A percentile compares a stretch with the other conserved stretches of the same genome.
These are phyloP conservation scores for Ceratobasidium sp. DNA, from an alignment of 1,284 basidiomycete genomes.

Conservation along the genomic window DNA sequence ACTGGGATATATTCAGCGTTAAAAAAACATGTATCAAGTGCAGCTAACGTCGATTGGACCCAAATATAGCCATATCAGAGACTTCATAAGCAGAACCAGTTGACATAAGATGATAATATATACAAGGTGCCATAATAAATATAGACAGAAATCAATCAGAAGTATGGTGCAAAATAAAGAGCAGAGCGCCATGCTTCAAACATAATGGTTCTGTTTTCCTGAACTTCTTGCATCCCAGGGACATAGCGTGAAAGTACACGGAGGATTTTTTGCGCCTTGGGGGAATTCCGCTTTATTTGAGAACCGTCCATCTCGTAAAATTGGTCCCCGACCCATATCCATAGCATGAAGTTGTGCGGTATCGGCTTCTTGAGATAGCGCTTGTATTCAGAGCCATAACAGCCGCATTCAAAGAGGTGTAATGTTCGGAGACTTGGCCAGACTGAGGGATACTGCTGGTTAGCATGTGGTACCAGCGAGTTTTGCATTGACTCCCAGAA, in stretches of 20 bases:
- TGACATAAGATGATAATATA: too few species aligned
- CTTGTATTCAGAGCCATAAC: not conserved
- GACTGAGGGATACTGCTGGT: not conserved
- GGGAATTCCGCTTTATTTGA: not conserved
- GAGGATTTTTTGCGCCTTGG: not conserved
- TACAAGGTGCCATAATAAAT: too few species aligned
- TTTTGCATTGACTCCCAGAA: not conserved
- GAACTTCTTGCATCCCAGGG: conserved; percentile 5
- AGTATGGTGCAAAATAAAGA: too few species aligned
- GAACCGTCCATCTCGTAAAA: not conserved
- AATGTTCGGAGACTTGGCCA: not conserved
- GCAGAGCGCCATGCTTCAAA: too few species aligned
- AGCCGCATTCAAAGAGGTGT: not conserved
- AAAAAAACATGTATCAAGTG: too few species aligned
- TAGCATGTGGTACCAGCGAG: not conserved
- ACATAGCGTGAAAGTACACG: not conserved
- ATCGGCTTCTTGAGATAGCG: not conserved
- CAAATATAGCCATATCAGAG: too few species aligned
- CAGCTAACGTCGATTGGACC: too few species aligned
- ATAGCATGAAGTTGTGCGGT: not conserved
- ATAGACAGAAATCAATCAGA: too few species aligned
- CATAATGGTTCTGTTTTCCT: too few species aligned
- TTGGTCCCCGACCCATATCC: not conserved
- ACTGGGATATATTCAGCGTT: too few species aligned
- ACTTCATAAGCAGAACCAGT: too few species aligned